phyloP scores from a whole-genome alignment of 2,329 filamentous ascomycete genomes.

The Alternaria consortialis region DNA sequence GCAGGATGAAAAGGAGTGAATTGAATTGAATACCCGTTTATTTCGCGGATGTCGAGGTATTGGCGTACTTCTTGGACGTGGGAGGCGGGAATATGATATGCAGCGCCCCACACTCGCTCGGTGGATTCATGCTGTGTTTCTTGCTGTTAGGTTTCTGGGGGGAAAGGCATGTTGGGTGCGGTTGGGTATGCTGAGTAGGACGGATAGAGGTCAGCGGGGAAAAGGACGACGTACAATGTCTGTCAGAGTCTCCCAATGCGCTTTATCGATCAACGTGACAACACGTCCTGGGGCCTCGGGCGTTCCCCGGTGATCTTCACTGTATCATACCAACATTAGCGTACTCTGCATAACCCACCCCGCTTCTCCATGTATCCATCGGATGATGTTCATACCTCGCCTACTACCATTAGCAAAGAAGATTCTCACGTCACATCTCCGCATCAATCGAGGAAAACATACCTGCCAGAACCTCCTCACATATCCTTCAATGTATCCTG shows the following conservation, averaged over 20 bases:
- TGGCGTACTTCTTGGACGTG: slow-evolving; percentile 82
- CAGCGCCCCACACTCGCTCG: slow-evolving; percentile 84
- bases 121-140: slow-evolving; percentile 56
- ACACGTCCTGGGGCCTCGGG: slow-evolving; percentile 87
- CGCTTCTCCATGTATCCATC: background rate
- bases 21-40: slow-evolving; percentile 96
- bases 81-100: slow-evolving; percentile 80
- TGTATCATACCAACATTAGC: slow-evolving; percentile 51
- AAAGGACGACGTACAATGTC: slow-evolving; percentile 62
- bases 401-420: slow-evolving; percentile 22
- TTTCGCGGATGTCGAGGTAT: slow-evolving; percentile 95
- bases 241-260: slow-evolving; percentile 79
- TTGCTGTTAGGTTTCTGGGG: background rate
- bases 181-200: slow-evolving; percentile 39
- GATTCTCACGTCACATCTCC: background rate
- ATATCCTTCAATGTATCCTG: slow-evolving; percentile 92
- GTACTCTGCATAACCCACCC: background rate
- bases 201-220: slow-evolving; percentile 9
- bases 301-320: slow-evolving; percentile 94
- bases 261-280: slow-evolving; percentile 86
- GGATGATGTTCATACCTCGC: slow-evolving; percentile 42
- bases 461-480: slow-evolving; percentile 99
- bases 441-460: slow-evolving; percentile 47
- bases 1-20: slow-evolving; percentile 83
- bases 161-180: no score